Evolutionary conservation across 352 stramenopile species (phyloP), one percentile per base, ranked within the genome.

Genomic region (Globisporangium radiosum): DNA sequence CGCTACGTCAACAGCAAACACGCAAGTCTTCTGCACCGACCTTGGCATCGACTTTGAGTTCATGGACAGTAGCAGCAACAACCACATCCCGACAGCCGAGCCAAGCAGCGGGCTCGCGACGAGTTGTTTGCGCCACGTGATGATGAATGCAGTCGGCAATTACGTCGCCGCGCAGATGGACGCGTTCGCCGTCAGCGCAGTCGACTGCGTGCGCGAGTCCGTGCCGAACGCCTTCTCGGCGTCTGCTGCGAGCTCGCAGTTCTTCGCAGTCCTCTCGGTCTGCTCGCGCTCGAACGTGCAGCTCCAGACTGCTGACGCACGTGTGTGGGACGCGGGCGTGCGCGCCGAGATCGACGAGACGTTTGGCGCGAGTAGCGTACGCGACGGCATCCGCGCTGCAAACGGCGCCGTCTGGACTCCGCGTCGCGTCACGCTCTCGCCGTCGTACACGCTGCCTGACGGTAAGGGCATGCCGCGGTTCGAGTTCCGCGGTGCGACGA

Each of bases 221-320:
- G 17, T 63, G 19, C 59, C 73, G 9, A 17, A 15, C 7, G 13
- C 56, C 47, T 63, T 7, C 62, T 75, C 43, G 66, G 64, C 17
- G 69, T 66, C 15, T 65, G 63, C 25, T 33, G 25, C 25, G 25
- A 33, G 25, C 2, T 33, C 25, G 25, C 25, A 66, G 40, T 56
- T 77, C 13, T 63, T 79, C 36, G 68, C 65, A 1, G 64, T 84
- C 11, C 45, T 59, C 7, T 79, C 72, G 0, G 45, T 81, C 7
- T 84, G 74, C 52, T 83, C 71, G 7, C 59, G 73, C 19, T 72
- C 73, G 8, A 83, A 83, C 37, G 60, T 83, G 44, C 61, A 72
- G 33, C 40, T 71, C 4, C 62, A 69, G 7, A 57, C 68, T n/a
- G 9, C 42, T 4, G 57, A 74, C 13, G 25, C 70, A 39, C 45